phyloP scores from a whole-genome alignment of 2,329 filamentous ascomycete species.

The Cladosporium sp. region DNA sequence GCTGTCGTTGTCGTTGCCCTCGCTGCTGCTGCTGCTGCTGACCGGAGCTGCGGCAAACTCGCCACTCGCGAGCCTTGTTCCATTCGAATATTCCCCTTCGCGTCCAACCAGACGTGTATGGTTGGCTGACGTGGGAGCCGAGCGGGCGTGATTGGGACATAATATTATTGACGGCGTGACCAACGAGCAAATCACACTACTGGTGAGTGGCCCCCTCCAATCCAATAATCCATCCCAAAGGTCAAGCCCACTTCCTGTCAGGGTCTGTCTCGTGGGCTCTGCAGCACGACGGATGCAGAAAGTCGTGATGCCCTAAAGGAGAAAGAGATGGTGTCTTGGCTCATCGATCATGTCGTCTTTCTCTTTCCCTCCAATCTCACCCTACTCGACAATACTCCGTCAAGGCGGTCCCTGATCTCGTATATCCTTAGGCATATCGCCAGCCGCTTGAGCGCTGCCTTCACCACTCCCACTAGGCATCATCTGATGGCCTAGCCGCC shows the following conservation, averaged over 20 bases:
- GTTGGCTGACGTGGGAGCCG: slow-evolving; percentile 13
- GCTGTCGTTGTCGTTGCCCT: not conserved
- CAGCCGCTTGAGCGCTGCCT: slow-evolving; percentile 1
- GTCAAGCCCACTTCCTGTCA: too few relatives aligned
- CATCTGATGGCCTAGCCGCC: slow-evolving; percentile 12
- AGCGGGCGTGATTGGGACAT: slow-evolving; percentile 1
- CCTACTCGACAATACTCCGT: too few relatives aligned
- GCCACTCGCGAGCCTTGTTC: not conserved
- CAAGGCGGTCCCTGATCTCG: slow-evolving; percentile 3
- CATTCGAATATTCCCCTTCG: not conserved
- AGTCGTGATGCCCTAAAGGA: too few relatives aligned
- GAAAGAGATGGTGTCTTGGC: not conserved
- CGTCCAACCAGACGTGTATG: not conserved
- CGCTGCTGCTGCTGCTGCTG: too few relatives aligned
- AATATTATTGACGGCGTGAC: slow-evolving; percentile 6
- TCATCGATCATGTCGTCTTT: too few relatives aligned
- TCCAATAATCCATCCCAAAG: too few relatives aligned
- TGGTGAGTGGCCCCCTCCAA: not conserved
- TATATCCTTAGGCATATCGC: not conserved
- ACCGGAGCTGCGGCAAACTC: slow-evolving; percentile 11
- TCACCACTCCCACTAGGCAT: slow-evolving; percentile 1
- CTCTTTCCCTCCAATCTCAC: too few relatives aligned
- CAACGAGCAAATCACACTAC: not conserved
- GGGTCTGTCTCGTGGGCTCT: not conserved
- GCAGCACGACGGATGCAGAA: too few relatives aligned